Evolutionary conservation across 2,329 filamentous ascomycete species (phyloP).

Genomic region (Canariomyces notabilis): DNA sequence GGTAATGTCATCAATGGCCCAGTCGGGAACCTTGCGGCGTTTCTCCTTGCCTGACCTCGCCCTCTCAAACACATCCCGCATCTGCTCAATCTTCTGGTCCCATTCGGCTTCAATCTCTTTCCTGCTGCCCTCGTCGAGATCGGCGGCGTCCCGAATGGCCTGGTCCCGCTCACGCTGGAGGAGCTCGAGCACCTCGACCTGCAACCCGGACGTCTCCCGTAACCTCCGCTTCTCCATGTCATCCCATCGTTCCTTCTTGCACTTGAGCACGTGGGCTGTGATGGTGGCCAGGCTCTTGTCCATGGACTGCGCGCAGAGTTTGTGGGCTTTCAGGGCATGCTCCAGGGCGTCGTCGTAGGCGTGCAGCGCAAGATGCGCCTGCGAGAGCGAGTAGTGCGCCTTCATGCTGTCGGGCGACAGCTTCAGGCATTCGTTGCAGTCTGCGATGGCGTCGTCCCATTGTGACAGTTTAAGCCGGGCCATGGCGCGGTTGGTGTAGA

Average conservation of each 20-base stretch:
- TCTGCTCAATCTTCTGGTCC: constrained; percentile 39
- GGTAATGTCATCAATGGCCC: constrained; percentile 70
- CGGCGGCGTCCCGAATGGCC: constrained; percentile 35
- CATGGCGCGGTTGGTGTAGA: constrained; percentile 89
- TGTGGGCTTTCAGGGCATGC: constrained; percentile 68
- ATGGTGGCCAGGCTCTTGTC: constrained; percentile 66
- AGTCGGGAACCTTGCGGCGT: constrained; percentile 64
- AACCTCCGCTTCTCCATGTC: constrained; percentile 59
- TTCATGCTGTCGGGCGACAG: constrained; percentile 68
- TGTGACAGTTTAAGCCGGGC: constrained; percentile 67
- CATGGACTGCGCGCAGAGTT: constrained; percentile 56
- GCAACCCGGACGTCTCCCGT: constrained; percentile 52
- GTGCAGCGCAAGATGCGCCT: constrained; percentile 72
- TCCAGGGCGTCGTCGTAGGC: constrained; percentile 68
- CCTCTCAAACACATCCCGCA: constrained; percentile 49
- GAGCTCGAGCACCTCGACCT: constrained; percentile 53
- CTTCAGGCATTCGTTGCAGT: constrained; percentile 70
- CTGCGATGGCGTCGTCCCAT: constrained; percentile 70
- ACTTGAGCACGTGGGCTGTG: constrained; percentile 67
- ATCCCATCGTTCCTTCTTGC: constrained; percentile 85
- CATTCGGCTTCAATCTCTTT: constrained; percentile 45
- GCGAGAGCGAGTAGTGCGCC: constrained; percentile 75
- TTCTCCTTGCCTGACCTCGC: constrained; percentile 41
- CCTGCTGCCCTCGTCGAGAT: constrained; percentile 40
- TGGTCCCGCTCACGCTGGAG: constrained; percentile 45